A percentile compares a stretch with the other conserved stretches of the same genome.
Evolutionary conservation across 176 grass and related monocot genomes (phyloP).

Genomic region (Elaeis guineensis): DNA sequence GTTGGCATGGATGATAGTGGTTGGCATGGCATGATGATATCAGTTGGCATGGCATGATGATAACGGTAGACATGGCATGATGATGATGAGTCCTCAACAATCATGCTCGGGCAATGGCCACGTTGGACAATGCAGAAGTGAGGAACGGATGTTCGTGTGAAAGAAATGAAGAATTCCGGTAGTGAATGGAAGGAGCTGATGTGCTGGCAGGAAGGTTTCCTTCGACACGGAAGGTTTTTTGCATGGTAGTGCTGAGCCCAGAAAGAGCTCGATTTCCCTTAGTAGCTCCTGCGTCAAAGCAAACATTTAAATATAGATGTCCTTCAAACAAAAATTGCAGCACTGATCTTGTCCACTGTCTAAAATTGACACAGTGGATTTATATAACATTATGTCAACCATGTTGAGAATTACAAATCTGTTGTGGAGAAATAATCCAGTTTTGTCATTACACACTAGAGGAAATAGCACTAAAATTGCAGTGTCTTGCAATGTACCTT

Average conservation of each 20-base stretch:
- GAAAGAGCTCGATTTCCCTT: slow-evolving; percentile 12
- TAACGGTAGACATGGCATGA: background rate
- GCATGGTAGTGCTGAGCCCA: background rate
- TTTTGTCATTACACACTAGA: too few species aligned
- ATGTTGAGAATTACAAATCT: too few species aligned
- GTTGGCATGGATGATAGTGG: slow-evolving; percentile 30
- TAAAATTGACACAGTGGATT: too few species aligned
- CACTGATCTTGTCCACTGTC: background rate
- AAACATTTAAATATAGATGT: slow-evolving; percentile 37
- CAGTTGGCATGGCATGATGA: slow-evolving; percentile 8
- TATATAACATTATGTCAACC: too few species aligned
- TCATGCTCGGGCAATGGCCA: slow-evolving; percentile 19
- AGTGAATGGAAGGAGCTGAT: slow-evolving; percentile 40
- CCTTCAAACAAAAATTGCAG: slow-evolving; percentile 35
- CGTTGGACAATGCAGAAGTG: slow-evolving; percentile 22
- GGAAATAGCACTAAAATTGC: too few species aligned
- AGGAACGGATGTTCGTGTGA: slow-evolving; percentile 33
- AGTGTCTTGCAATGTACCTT: too few species aligned
- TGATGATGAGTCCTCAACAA: slow-evolving; percentile 17
- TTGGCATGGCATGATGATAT: slow-evolving; percentile 29
- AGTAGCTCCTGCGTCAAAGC: slow-evolving; percentile 65
- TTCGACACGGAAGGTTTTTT: slow-evolving; percentile 26
- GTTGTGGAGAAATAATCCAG: too few species aligned
- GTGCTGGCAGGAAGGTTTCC: slow-evolving; percentile 30
- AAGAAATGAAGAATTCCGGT: slow-evolving; percentile 39